Evolutionary conservation across 108 stramenopile species (phyloP).

Genomic region (Epithemia pelagica): DNA sequence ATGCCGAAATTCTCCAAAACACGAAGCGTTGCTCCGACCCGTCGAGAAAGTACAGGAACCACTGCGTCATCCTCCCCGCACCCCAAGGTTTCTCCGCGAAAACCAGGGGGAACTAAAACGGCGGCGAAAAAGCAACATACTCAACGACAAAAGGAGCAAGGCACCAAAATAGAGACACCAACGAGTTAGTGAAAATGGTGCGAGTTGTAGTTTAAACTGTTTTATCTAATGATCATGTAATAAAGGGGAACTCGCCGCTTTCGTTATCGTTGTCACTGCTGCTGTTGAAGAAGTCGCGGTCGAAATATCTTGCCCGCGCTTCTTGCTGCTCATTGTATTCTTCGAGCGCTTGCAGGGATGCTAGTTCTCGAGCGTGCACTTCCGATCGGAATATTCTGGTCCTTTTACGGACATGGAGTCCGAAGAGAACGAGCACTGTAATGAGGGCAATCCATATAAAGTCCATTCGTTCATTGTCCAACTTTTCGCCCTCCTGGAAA

Average conservation of each 20-base stretch:
- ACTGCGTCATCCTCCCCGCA: too few species aligned
- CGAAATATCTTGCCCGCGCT: neutral
- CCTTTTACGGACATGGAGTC: slow-evolving; percentile 2
- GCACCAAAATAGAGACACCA: too few species aligned
- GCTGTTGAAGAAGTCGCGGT: neutral
- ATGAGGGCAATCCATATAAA: neutral
- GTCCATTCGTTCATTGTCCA: neutral
- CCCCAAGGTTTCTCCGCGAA: too few species aligned
- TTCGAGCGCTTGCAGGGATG: slow-evolving; percentile 1
- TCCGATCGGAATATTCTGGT: neutral
- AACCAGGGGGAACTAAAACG: too few species aligned
- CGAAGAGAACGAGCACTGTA: neutral
- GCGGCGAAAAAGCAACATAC: too few species aligned
- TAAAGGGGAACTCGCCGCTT: neutral
- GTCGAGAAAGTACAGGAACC: neutral
- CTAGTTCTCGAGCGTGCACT: neutral
- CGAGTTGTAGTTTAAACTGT: too few species aligned
- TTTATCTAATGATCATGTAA: too few species aligned
- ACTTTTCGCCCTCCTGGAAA: neutral
- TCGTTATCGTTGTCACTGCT: neutral
- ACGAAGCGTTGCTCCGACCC: neutral
- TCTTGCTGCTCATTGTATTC: slow-evolving; percentile 1
- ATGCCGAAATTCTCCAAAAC: neutral
- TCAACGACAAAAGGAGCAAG: too few species aligned
- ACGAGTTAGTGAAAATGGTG: too few species aligned